These are phyloP conservation scores for Bolboschoenus planiculmis DNA, from an alignment of 176 grass and related monocot genomes.

Conservation along the genomic window DNA sequence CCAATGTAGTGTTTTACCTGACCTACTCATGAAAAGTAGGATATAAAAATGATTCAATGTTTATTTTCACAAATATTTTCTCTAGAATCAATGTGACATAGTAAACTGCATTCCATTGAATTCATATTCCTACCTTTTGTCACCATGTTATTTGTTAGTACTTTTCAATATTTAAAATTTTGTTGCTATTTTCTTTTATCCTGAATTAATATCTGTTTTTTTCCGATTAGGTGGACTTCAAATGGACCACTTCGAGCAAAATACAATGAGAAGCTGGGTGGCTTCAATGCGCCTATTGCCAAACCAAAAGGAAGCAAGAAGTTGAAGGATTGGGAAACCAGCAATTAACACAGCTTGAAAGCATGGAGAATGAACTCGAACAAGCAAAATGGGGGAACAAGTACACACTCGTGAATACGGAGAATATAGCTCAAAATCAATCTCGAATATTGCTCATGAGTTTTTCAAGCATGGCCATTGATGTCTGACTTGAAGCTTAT, in stretches of 20 bases:
- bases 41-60: not conserved
- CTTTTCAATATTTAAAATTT: not conserved
- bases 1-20: not conserved
- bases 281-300: constrained; percentile 75
- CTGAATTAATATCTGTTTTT: not conserved
- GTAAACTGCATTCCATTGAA: not conserved
- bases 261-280: constrained; percentile 87
- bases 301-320: constrained; percentile 97
- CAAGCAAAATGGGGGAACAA: not conserved
- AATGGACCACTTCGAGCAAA: constrained; percentile 76
- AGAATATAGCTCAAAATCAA: not conserved
- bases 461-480: not conserved
- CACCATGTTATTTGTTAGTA: not conserved
- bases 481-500: not conserved
- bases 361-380: not conserved
- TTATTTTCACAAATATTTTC: not conserved
- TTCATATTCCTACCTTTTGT: not conserved
- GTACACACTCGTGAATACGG: not conserved
- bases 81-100: not conserved
- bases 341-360: not conserved
- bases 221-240: constrained; percentile 58
- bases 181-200: not conserved
- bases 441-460: not conserved
- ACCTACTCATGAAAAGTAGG: not conserved
- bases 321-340: constrained; percentile 84